Evolutionary conservation across 345 rosid species (phyloP), one percentile per base, ranked within the genome.

Genomic region (Euclidium syriacum): DNA sequence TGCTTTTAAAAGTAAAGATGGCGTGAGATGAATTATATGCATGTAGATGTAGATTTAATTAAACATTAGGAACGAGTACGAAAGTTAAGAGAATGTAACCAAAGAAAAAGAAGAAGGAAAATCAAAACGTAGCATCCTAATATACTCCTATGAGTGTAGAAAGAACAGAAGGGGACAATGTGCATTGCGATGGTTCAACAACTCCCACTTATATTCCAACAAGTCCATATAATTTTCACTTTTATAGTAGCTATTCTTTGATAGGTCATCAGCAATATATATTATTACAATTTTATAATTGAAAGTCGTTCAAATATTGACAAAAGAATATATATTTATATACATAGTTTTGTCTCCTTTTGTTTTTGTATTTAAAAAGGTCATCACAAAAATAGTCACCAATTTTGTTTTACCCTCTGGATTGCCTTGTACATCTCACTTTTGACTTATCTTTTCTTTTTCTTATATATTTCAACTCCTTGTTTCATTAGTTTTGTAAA

Each of bases 181-280:
- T 19, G 60, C 54, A 52, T 76, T 74, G 65, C 78, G 72, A 84
- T 40, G 39, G 85, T 77, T 81, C 84, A 86, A 80, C 94, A 73
- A 86, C 86, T 77, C 88, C 90, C 88, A 83, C 95, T 81, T 51
- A 77, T 80, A 76, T 78, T 50, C 77, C 85, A 78, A 77, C 89
- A 77, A 81, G 59, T 57, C 71, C 64, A 90, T 60, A 74, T 74
- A 81, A 80, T 63, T 51, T 69, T 34, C 39, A 52, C 27, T 15
- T 60, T 49, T 60, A 7, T 16, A 26, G 35, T 43, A 51, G 38
- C 49, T 55, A 24, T 30, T 53, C 58, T 24, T 35, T 36, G 53
- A 62, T 54, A 53, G 58, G 64, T 65, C 72, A 34, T 59, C 67
- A 62, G 59, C 58, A 14, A 60, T 63, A 58, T 68, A 68, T 59